These are phyloP conservation scores for Chlorencoelia australis DNA, from an alignment of 2,329 filamentous ascomycete genomes.

Conservation along the genomic window DNA sequence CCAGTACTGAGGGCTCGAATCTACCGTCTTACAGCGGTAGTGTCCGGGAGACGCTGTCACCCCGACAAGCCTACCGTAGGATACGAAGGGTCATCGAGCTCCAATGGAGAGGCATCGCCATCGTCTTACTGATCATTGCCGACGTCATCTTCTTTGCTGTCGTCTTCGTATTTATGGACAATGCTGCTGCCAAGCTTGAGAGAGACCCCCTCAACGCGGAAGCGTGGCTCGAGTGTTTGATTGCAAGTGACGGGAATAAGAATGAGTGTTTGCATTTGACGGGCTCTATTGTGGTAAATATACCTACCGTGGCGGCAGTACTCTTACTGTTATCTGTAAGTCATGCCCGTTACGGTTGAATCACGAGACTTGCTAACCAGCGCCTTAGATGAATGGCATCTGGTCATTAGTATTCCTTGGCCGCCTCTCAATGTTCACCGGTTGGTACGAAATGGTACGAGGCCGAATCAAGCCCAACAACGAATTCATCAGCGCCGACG, in stretches of 20 bases:
- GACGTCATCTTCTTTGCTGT: conserved; percentile 93
- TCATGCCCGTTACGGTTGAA: too few species aligned
- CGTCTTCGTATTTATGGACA: conserved; percentile 81
- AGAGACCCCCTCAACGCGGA: conserved; percentile 36
- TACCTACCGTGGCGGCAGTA: conserved; percentile 70
- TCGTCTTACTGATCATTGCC: conserved; percentile 79
- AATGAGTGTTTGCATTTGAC: conserved; percentile 54
- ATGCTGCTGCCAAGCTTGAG: conserved; percentile 33
- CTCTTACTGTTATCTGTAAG: conserved; percentile 71
- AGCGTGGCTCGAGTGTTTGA: conserved; percentile 67
- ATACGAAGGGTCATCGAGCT: conserved; percentile 78
- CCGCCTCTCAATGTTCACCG: conserved; percentile 73
- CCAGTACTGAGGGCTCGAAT: conserved; percentile 60
- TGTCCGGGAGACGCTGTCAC: conserved; percentile 57
- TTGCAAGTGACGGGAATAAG: conserved; percentile 46
- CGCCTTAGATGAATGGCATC: conserved; percentile 61
- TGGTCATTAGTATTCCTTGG: conserved; percentile 77
- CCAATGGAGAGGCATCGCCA: conserved; percentile 87
- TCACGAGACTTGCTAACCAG: conserved; percentile 1
- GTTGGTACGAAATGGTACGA: conserved; percentile 62
- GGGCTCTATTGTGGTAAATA: conserved; percentile 54
- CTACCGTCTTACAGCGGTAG: conserved; percentile 70
- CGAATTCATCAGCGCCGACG: conserved; percentile 84
- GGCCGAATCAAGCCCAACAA: conserved; percentile 43
- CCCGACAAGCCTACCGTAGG: conserved; percentile 78